Conservation (phyloP, 345 rosid species). For the Eucalyptus regnans region DNA sequence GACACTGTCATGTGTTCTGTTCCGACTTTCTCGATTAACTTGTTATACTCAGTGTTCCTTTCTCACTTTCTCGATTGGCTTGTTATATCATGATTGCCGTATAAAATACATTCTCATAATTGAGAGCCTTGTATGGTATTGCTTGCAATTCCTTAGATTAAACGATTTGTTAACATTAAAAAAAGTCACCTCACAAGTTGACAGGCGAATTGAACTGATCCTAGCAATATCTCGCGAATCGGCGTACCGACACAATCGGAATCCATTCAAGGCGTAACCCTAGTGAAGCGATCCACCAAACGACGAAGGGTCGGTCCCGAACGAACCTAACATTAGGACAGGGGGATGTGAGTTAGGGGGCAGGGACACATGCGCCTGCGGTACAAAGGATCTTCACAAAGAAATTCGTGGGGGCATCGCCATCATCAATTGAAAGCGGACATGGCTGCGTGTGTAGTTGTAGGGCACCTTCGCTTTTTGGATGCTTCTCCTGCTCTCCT, state of each 20-base stretch:
- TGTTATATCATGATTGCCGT: not conserved
- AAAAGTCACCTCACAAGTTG: not conserved
- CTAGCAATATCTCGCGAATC: not conserved
- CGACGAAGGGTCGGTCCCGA: not conserved
- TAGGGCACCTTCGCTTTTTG: not conserved
- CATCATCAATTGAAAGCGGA: not conserved
- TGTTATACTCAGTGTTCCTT: not conserved
- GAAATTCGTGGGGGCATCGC: not conserved
- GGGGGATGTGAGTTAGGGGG: not conserved
- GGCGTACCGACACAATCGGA: not conserved
- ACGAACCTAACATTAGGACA: not conserved
- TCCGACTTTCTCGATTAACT: not conserved
- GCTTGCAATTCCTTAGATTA: not conserved
- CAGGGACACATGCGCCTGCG: not conserved
- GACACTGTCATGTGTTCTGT: fast-evolving
- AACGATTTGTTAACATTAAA: not conserved
- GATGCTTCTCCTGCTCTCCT: not conserved
- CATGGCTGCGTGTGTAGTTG: not conserved
- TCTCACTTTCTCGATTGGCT: not conserved
- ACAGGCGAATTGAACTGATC: not conserved
- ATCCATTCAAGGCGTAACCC: not conserved
- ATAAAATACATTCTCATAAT: not conserved
- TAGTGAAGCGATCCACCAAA: not conserved
- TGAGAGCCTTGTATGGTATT: fast-evolving
- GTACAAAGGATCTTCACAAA: not conserved